Percentiles rank a stretch among this genome's conserved stretches.
Evolutionary conservation across 2,329 filamentous ascomycete genomes (phyloP).

Genomic region (Daldinia sp.): DNA sequence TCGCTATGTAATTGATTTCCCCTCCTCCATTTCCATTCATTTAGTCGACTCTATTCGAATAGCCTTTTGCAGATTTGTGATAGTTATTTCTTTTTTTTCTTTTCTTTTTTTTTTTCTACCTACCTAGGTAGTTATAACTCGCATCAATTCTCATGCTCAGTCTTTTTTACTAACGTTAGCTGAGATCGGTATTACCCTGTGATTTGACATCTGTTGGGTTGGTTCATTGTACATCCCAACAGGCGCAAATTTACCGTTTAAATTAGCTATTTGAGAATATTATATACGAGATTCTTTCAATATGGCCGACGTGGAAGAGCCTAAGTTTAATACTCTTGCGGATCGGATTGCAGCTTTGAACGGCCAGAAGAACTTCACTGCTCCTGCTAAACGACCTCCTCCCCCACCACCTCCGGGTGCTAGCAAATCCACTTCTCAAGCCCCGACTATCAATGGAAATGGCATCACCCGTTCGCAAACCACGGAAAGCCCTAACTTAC

Average conservation of each 20-base stretch:
- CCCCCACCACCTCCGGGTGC: slow-evolving; percentile 60
- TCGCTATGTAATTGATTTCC: slow-evolving; percentile 6
- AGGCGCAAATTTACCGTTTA: background rate
- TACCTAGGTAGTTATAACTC: background rate
- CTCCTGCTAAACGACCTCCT: slow-evolving; percentile 56
- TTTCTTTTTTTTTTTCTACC: background rate
- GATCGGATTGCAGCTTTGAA: slow-evolving; percentile 75
- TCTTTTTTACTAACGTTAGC: background rate
- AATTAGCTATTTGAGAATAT: background rate
- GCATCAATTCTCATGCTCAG: background rate
- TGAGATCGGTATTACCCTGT: background rate
- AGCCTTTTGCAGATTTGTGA: background rate
- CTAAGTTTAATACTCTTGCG: slow-evolving; percentile 69
- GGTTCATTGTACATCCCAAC: background rate
- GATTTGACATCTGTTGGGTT: background rate
- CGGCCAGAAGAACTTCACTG: slow-evolving; percentile 68
- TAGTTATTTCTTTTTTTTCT: background rate
- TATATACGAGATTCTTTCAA: slow-evolving; percentile 13
- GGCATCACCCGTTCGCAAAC: slow-evolving; percentile 44
- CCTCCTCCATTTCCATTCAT: slow-evolving; percentile 12
- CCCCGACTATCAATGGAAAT: slow-evolving; percentile 52
- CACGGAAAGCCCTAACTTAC: slow-evolving; percentile 56
- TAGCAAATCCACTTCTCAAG: slow-evolving; percentile 54
- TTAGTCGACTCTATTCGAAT: background rate
- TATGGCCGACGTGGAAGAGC: slow-evolving; percentile 73